Evolutionary conservation across 345 rosid species (phyloP).

Genomic region (Eucalyptus pauciflora): DNA sequence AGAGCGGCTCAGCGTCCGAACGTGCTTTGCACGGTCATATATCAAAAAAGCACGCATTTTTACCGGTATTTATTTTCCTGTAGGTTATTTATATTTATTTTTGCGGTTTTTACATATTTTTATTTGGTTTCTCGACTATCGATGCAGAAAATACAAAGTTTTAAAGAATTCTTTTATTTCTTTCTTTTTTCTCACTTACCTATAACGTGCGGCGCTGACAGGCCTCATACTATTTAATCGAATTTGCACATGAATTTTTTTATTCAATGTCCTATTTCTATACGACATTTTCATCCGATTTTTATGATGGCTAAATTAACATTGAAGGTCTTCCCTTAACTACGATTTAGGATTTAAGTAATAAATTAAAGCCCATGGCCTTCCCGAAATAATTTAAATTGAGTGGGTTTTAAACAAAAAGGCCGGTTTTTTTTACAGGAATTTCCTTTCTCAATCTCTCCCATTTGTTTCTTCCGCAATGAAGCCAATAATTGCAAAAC

Average conservation of each 20-base stretch:
- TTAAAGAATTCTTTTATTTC: background rate
- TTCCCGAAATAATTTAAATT: background rate
- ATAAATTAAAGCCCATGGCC: background rate
- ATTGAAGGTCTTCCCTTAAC: too few relatives aligned
- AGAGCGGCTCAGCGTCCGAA: background rate
- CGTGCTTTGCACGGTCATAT: background rate
- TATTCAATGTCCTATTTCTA: background rate
- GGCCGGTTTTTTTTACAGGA: background rate
- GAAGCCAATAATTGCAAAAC: background rate
- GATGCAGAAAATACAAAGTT: background rate
- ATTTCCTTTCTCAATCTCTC: accelerated
- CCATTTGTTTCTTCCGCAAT: background rate
- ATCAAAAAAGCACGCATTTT: background rate
- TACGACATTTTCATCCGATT: background rate
- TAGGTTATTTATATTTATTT: background rate
- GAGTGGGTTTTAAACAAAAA: background rate
- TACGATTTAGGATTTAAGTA: background rate
- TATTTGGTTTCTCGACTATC: background rate
- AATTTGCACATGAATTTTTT: background rate
- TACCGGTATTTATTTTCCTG: background rate
- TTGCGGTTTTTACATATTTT: background rate
- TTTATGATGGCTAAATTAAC: background rate
- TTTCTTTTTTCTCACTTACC: background rate
- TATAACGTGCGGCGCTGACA: accelerated
- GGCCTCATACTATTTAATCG: background rate